Conservation (phyloP, 306 rosid genomes). For the Malus domestica region ASM211411v1 NC_041799.1:34752001-34752500, state of each 20-base stretch:
- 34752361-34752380: conserved; percentile 15
- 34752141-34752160: conserved; percentile 42
- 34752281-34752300: conserved; percentile 99
- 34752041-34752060: background rate
- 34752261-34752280: conserved; percentile 85
- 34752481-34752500: conserved; percentile 3
- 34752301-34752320: conserved; percentile 36
- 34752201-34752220: conserved; percentile 60
- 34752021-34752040: background rate
- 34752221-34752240: conserved; percentile 70
- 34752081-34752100: background rate
- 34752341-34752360: background rate
- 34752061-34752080: background rate
- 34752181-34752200: conserved; percentile 76
- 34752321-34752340: background rate
- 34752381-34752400: conserved; percentile 8
- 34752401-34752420: conserved; percentile 35
- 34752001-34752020: background rate
- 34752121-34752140: background rate
- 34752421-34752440: conserved; percentile 1
- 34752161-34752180: conserved; percentile 89
- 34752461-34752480: conserved; percentile 39
- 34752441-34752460: background rate
- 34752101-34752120: background rate
- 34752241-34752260: conserved; percentile 55